phyloP scores from a whole-genome alignment of 2,329 filamentous ascomycete species.

The Microsporum canis region DNA sequence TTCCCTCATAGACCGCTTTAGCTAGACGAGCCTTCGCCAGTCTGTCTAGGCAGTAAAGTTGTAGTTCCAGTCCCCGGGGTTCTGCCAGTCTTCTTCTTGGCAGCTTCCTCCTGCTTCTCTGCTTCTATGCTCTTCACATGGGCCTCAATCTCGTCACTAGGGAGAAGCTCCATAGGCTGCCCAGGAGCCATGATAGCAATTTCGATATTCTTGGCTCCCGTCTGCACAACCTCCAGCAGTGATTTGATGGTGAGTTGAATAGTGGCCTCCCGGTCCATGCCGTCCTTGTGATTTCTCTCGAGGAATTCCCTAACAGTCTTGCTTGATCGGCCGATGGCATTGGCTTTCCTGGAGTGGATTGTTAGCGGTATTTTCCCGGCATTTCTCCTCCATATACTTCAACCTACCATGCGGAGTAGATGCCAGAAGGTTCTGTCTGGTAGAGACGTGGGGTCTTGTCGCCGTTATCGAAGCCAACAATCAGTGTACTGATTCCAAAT shows the following conservation, averaged over 20 bases:
- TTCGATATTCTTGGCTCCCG: slow-evolving; percentile 98
- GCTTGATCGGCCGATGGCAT: slow-evolving; percentile 94
- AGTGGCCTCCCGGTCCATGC: slow-evolving; percentile 91
- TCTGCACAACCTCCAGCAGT: slow-evolving; percentile 93
- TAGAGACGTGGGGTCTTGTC: slow-evolving; percentile 83
- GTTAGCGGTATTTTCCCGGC: slow-evolving; percentile 7
- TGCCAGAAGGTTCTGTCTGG: slow-evolving; percentile 97
- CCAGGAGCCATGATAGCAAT: slow-evolving; percentile 96
- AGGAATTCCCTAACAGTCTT: slow-evolving; percentile 99
- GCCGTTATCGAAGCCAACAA: slow-evolving; percentile 95
- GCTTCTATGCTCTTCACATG: slow-evolving; percentile 99
- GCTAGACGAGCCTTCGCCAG: slow-evolving; percentile 23
- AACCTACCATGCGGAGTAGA: slow-evolving; percentile 92
- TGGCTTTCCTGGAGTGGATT: slow-evolving; percentile 68
- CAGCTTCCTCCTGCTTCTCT: slow-evolving; percentile 97
- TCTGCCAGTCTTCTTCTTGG: slow-evolving; percentile 65
- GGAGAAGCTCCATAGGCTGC: slow-evolving; percentile 83
- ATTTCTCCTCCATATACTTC: background rate
- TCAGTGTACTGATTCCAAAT: slow-evolving; percentile 96
- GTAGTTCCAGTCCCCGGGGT: slow-evolving; percentile 38
- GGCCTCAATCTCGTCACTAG: slow-evolving; percentile 87
- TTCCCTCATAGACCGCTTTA: slow-evolving; percentile 13
- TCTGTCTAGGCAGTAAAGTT: slow-evolving; percentile 59
- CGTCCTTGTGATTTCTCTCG: slow-evolving; percentile 96
- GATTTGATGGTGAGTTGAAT: slow-evolving; percentile 98